Evolutionary conservation across 2,329 filamentous ascomycete species (phyloP), one percentile per base, ranked within the genome.

Genomic region (Onygenales sp.): DNA sequence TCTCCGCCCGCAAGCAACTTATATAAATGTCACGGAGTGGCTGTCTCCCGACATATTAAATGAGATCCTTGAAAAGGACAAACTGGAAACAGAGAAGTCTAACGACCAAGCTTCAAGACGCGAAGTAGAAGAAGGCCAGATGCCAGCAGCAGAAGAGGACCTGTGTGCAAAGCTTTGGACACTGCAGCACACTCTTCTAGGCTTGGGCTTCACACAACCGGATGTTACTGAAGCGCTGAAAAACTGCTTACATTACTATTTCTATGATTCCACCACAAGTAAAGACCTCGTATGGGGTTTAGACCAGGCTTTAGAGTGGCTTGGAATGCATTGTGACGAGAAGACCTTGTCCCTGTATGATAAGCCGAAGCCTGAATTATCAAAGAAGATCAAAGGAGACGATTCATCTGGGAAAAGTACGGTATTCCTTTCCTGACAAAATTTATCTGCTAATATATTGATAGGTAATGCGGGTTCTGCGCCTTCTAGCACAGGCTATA

Each of bases 281-380:
- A 85, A 82, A 60, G 86, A 89, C 58, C 78, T 78, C 43, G 79
- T 90, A 11, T 95, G 89, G 87, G 90, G 91, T 8, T 73, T 97
- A 38, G 86, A 94, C 57, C 91, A 95, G 69, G 84, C 87, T 31
- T 69, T 98, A 17, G 89, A 96, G 61, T 95, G 90, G 89, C 78
- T 97, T 52, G 88, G 89, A n/a, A 75, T 88, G 59, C 82, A 93
- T 65, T 88, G 85, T 61, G 72, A 78, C 11, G 72, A 77, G 57
- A 79, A 83, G 1, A 85, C 91, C 61, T 75, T 92, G 38, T 86
- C 86, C 5, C 78, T 82, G 46, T 94, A 93, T 66, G 83, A 86
- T 17, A 77, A 75, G 54, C 61, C 61, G 50, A 64, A 59, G 46
- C 48, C 60, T 17, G 63, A 64, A 14, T 55, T 57, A 13, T 36